Evolutionary conservation across 2,329 filamentous ascomycete genomes (phyloP).

Genomic region (Arachnopeziza araneosa): DNA sequence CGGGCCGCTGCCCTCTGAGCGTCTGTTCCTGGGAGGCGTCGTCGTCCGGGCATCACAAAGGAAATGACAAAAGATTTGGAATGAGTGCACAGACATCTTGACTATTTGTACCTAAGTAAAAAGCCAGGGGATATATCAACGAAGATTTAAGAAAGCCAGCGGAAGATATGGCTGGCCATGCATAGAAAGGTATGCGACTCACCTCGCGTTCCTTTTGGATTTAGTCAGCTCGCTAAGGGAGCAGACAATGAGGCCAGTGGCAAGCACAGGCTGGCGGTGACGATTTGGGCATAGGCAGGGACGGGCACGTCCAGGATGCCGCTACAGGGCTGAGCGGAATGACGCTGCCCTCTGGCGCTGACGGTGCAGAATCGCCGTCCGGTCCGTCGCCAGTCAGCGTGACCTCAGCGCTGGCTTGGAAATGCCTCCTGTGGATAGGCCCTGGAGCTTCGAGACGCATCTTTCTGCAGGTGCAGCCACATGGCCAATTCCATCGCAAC

Average conservation of each 20-base stretch:
- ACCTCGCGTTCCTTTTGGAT: background rate
- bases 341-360: background rate
- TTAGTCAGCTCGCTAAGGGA: background rate
- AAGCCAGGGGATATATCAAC: background rate
- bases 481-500: too few relatives aligned
- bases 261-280: background rate
- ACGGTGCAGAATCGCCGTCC: background rate
- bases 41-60: background rate
- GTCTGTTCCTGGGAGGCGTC: slow-evolving; percentile 1
- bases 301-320: background rate
- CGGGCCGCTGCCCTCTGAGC: slow-evolving; percentile 21
- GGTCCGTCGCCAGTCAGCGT: background rate
- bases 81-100: background rate
- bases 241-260: background rate
- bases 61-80: background rate
- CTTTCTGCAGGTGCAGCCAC: too few relatives aligned
- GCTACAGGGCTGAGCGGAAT: background rate
- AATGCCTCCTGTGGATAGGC: background rate
- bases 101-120: background rate
- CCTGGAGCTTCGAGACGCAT: background rate
- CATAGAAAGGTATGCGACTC: background rate
- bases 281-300: background rate
- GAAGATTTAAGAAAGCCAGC: background rate
- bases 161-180: background rate
- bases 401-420: background rate